Base-by-base conservation (phyloP, 441 rosid species). In the Manihot esculenta region DNA sequence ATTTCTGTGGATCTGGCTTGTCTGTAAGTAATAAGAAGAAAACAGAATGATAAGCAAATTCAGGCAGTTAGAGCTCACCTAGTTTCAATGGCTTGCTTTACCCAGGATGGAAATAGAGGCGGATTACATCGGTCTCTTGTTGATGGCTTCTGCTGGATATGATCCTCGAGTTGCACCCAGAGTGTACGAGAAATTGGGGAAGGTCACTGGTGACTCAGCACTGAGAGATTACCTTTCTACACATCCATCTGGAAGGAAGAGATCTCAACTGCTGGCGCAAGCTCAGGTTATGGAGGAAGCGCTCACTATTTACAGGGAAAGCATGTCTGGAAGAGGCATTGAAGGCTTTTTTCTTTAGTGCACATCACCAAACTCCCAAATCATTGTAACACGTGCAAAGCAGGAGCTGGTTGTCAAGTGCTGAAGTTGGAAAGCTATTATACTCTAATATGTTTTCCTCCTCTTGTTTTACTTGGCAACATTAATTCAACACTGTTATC, bases 211-310 rank as follows among this genome's bases (percentile, higher is more conserved):
- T 26, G 83, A 81, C 0, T 84, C 80, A 0, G 45, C 72, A 10
- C 56, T 88, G 5, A 76, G 74, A 73, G 89, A 91, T 71, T 92
- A 92, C 73, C 84, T 95, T 15, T 88, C 97, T 5, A 95, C 97
- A n/a, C 99, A 95, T 82, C 99, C 97, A 30, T 95, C 99, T 12
- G 97, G 97, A 24, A 89, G 81, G 85, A 87, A 83, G 84, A 86
- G 99, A 78, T 85, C 97, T 53, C 75, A 85, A 69, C 71, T 87
- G 74, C 82, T 93, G 67, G 88, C 93, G 64, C 83, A 80, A 74
- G 97, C 99, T 64, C 48, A 88, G 70, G 95, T 95, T 78, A 95
- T 95, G 98, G 92, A 93, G 72, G 98, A 91, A 83, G 99, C 97
- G 56, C 80, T 93, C 15, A 20, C 68, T 62, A 80, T 93, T 38